phyloP scores from a whole-genome alignment of 2,329 filamentous ascomycete genomes.

The Alternaria gansuensis region DNA sequence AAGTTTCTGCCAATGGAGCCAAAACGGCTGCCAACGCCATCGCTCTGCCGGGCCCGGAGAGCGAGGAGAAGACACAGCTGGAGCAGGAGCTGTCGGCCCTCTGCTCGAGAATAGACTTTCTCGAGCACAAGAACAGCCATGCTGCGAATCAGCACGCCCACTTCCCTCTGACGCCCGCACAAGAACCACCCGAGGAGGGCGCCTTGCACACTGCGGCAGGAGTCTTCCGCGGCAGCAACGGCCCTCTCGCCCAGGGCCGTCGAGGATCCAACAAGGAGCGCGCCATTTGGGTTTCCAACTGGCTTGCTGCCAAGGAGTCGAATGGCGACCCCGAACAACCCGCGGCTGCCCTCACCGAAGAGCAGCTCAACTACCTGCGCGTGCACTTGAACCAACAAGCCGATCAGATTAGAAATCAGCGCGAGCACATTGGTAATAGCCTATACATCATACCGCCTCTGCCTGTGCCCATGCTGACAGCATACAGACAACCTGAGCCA shows the following conservation, averaged over 20 bases:
- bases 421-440: slow-evolving; percentile 71
- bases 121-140: slow-evolving; percentile 81
- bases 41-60: slow-evolving; percentile 79
- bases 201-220: slow-evolving; percentile 60
- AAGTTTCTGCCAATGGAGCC: slow-evolving; percentile 50
- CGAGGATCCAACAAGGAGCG: slow-evolving; percentile 50
- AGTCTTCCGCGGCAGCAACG: slow-evolving; percentile 43
- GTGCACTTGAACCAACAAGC: slow-evolving; percentile 95
- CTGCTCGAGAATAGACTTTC: slow-evolving; percentile 76
- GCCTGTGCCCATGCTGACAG: slow-evolving; percentile 8
- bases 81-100: slow-evolving; percentile 85
- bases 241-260: slow-evolving; percentile 39
- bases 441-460: neutral
- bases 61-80: slow-evolving; percentile 76
- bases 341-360: slow-evolving; percentile 72
- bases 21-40: slow-evolving; percentile 62
- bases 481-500: slow-evolving; percentile 75
- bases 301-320: slow-evolving; percentile 64
- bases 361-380: slow-evolving; percentile 83
- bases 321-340: slow-evolving; percentile 57
- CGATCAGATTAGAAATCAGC: slow-evolving; percentile 87
- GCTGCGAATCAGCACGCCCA: slow-evolving; percentile 62
- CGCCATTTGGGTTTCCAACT: slow-evolving; percentile 60
- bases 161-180: slow-evolving; percentile 79
- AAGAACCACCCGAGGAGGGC: slow-evolving; percentile 68